phyloP scores from a whole-genome alignment of 305 asterid genomes.

The Fraxinus albicans region DNA sequence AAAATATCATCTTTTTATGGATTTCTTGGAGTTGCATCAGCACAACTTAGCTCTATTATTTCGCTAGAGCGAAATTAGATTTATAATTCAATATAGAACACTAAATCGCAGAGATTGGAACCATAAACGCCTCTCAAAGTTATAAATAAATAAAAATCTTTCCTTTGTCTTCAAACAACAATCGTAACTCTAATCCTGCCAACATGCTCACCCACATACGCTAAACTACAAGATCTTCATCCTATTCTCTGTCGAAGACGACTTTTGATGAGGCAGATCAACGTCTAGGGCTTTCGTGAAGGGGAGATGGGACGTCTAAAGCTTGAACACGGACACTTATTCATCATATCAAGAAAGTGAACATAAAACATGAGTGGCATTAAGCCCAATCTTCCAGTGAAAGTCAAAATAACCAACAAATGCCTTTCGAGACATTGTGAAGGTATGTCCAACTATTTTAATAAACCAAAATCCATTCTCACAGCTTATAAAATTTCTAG shows the following conservation, averaged over 20 bases:
- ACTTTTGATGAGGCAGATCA: neutral
- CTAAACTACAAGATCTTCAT: neutral
- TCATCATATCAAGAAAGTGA: neutral
- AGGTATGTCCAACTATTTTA: neutral
- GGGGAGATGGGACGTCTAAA: neutral
- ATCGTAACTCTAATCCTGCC: neutral
- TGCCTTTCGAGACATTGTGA: neutral
- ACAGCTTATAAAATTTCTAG: neutral
- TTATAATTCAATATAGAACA: neutral
- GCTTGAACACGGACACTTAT: neutral
- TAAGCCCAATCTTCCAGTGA: neutral
- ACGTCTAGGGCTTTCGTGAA: neutral
- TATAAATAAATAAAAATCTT: neutral
- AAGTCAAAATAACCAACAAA: neutral
- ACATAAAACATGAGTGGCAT: neutral
- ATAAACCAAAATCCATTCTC: neutral
- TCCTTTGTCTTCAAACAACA: neutral
- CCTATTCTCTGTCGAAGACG: neutral
- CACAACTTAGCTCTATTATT: neutral
- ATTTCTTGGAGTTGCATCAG: neutral
- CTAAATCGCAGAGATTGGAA: neutral
- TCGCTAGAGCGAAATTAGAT: neutral
- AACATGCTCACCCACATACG: neutral
- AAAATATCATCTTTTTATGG: neutral
- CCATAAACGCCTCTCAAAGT: neutral